Conservation (phyloP, 2,329 filamentous ascomycete genomes). For the Ophiosphaerella narmari region DNA sequence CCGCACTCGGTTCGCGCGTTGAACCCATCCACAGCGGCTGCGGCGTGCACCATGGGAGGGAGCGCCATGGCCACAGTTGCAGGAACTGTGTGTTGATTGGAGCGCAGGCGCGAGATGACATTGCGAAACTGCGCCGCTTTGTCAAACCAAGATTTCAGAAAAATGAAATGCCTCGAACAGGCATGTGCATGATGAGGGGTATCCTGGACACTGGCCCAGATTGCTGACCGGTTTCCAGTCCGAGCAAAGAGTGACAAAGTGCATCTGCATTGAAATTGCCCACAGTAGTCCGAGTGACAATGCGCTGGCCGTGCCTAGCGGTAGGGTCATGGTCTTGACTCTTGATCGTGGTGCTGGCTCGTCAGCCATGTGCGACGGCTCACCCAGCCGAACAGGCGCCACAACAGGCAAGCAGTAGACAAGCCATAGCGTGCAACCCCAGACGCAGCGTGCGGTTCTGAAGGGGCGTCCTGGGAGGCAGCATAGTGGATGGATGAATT, state of each 20-base stretch:
- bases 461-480: too few relatives aligned
- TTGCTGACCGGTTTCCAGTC: slow-evolving; percentile 4
- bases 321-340: too few relatives aligned
- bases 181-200: neutral
- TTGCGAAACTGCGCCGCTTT: slow-evolving; percentile 3
- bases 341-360: too few relatives aligned
- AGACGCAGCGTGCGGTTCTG: neutral
- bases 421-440: too few relatives aligned
- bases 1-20: slow-evolving; percentile 5
- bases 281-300: neutral
- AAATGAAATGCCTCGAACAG: slow-evolving; percentile 1
- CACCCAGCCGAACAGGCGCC: neutral
- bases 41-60: slow-evolving; percentile 14
- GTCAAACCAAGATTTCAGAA: slow-evolving; percentile 1
- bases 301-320: too few relatives aligned
- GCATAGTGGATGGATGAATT: too few relatives aligned
- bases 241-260: slow-evolving; percentile 4
- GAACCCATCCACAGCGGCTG: slow-evolving; percentile 15
- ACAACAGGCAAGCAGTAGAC: slow-evolving; percentile 1
- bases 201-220: neutral
- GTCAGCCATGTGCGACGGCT: slow-evolving; percentile 4
- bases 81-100: slow-evolving; percentile 11
- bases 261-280: slow-evolving; percentile 2
- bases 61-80: slow-evolving; percentile 6
- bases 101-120: slow-evolving; percentile 19